Conservation (phyloP, 371 early-diverging fungal genomes). For the Cokeromyces recurvatus region DNA sequence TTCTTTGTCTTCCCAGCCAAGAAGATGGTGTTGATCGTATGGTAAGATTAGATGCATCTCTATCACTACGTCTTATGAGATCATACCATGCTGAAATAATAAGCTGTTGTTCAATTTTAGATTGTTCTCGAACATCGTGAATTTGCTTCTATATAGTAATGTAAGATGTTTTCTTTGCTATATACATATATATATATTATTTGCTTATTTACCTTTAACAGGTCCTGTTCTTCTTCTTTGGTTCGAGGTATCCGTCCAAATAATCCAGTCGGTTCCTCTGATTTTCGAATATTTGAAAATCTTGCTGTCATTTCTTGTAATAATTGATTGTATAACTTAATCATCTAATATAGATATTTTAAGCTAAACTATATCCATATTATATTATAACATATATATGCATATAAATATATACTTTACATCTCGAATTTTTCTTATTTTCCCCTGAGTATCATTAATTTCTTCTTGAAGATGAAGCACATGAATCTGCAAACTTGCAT, state of each 20-base stretch:
- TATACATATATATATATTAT: slow-evolving; percentile 10
- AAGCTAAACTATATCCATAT: too few species aligned
- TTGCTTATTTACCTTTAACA: slow-evolving; percentile 58
- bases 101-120: slow-evolving; percentile 65
- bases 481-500: slow-evolving; percentile 53
- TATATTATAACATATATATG: too few species aligned
- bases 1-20: slow-evolving; percentile 74
- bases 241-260: slow-evolving; percentile 31
- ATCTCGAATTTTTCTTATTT: slow-evolving; percentile 75
- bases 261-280: slow-evolving; percentile 23
- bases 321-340: slow-evolving; percentile 56
- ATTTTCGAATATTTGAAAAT: slow-evolving; percentile 22
- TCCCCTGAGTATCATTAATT: slow-evolving; percentile 64
- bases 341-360: slow-evolving; percentile 31
- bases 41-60: slow-evolving; percentile 48
- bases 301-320: slow-evolving; percentile 43
- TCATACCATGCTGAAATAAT: slow-evolving; percentile 79
- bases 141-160: slow-evolving; percentile 54
- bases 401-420: too few species aligned
- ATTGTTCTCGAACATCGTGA: slow-evolving; percentile 58
- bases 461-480: slow-evolving; percentile 65
- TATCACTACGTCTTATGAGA: slow-evolving; percentile 49
- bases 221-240: slow-evolving; percentile 71
- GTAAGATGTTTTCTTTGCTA: slow-evolving; percentile 10
- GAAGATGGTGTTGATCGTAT: slow-evolving; percentile 59